Percentiles rank a stretch among this genome's conserved stretches.
Conservation (phyloP, 148 eudicot species). For the Rhododendron simsii region DNA sequence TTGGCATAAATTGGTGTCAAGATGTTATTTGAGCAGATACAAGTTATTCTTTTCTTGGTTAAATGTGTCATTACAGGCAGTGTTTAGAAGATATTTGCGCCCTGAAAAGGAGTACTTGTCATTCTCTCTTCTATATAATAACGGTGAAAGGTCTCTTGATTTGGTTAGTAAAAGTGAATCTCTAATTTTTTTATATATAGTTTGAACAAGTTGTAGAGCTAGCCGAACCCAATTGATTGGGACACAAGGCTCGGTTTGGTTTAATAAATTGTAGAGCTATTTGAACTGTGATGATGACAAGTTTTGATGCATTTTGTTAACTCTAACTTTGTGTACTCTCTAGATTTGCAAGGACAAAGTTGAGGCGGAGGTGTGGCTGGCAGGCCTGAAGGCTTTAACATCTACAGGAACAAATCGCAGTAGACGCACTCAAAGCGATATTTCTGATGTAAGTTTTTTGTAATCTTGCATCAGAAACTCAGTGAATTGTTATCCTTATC, state of each 20-base stretch:
- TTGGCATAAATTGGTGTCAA: not conserved
- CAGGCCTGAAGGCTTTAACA: slow-evolving; percentile 61
- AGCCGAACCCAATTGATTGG: no score
- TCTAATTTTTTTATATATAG: not conserved
- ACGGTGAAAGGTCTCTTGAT: slow-evolving; percentile 90
- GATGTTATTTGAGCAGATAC: not conserved
- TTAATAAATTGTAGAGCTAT: not conserved
- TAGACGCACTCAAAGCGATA: slow-evolving; percentile 60
- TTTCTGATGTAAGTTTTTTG: slow-evolving; percentile 53
- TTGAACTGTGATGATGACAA: not conserved
- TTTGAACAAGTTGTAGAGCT: no score
- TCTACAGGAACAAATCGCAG: slow-evolving; percentile 39
- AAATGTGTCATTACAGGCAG: slow-evolving; percentile 47
- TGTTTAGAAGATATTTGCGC: slow-evolving; percentile 68
- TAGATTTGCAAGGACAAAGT: slow-evolving; percentile 90
- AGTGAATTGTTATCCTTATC: not conserved
- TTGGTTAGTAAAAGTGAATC: slow-evolving; percentile 41
- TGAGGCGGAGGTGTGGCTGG: slow-evolving; percentile 80
- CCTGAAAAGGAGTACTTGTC: slow-evolving; percentile 94
- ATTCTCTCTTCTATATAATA: slow-evolving; percentile 75
- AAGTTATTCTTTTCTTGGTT: not conserved
- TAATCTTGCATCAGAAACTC: not conserved
- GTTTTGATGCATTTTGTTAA: not conserved
- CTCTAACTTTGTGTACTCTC: slow-evolving; percentile 4
- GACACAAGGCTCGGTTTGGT: not conserved